Evolutionary conservation across 768 basidiomycete species (phyloP).

Genomic region (Gymnopilus dilepis): DNA sequence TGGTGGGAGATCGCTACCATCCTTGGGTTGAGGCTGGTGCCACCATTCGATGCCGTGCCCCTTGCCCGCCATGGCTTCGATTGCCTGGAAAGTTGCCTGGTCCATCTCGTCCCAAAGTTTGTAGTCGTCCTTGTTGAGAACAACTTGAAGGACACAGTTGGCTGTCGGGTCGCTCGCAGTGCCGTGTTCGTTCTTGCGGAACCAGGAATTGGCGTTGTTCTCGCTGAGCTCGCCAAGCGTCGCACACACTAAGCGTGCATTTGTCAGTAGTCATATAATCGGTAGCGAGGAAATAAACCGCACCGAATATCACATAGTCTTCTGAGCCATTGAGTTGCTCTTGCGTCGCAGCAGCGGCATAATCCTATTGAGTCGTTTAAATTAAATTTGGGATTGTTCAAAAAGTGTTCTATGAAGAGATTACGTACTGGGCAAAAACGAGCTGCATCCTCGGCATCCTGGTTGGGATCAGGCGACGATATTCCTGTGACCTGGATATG

Average conservation of each 20-base stretch:
- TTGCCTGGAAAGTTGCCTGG: conserved; percentile 9
- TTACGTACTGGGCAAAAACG: conserved; percentile 8
- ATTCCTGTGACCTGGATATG: conserved; percentile 14
- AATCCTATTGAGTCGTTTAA: not conserved
- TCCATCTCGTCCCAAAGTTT: conserved; percentile 10
- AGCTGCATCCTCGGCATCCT: conserved; percentile 10
- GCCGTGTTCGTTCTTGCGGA: not conserved
- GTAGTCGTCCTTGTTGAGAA: not conserved
- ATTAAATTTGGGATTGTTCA: not conserved
- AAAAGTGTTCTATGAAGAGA: not conserved
- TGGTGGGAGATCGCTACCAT: conserved; percentile 1
- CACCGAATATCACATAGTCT: conserved; percentile 9
- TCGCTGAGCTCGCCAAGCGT: conserved; percentile 13
- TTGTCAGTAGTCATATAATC: not conserved
- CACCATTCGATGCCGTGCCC: conserved; percentile 5
- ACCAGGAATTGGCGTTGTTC: conserved; percentile 8
- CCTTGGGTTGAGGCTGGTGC: conserved; percentile 5
- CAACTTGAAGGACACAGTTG: conserved; percentile 6
- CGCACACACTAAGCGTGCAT: not conserved
- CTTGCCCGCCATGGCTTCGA: conserved; percentile 5
- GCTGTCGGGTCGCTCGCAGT: conserved; percentile 8
- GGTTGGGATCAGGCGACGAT: conserved; percentile 5
- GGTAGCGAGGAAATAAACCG: not conserved
- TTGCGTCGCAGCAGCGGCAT: conserved; percentile 4
- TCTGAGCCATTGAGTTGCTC: conserved; percentile 10